Conservation (phyloP, 2,329 filamentous ascomycete species). For the Bipolaris cookei region DNA sequence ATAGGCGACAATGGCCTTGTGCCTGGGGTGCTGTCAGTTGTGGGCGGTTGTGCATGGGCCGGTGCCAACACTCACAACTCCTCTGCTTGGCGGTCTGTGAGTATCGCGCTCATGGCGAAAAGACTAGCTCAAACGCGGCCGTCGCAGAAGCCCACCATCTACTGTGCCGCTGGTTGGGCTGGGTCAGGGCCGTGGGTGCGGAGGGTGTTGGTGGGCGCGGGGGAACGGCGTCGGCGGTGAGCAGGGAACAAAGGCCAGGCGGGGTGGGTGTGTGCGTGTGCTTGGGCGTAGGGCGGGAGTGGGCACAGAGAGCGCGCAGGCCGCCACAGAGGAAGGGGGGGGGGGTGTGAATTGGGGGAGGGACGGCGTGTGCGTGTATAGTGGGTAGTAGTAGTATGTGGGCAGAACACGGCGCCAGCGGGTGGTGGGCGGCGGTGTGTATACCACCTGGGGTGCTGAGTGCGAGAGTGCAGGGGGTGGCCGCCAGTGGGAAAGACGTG, state of each 20-base stretch:
- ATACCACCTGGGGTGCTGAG: constrained; percentile 1
- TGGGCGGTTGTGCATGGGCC: not conserved
- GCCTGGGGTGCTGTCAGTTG: constrained; percentile 59
- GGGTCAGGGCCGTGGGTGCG: constrained; percentile 8
- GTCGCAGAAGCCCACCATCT: constrained; percentile 40
- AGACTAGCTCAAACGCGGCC: constrained; percentile 28
- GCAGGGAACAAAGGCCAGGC: constrained; percentile 10
- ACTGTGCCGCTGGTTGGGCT: constrained; percentile 20
- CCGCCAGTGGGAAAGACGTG: constrained; percentile 11
- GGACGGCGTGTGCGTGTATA: not conserved
- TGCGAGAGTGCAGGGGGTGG: constrained; percentile 16
- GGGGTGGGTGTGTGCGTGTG: constrained; percentile 9
- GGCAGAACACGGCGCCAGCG: not conserved
- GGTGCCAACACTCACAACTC: constrained; percentile 71
- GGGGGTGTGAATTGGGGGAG: constrained; percentile 11
- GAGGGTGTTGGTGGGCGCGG: constrained; percentile 27
- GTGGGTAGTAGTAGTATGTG: not conserved
- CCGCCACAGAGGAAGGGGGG: constrained; percentile 11
- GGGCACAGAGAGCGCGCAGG: constrained; percentile 2
- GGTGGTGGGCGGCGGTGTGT: constrained; percentile 5
- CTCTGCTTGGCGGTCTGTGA: constrained; percentile 82
- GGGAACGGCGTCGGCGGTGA: constrained; percentile 31
- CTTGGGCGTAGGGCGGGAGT: constrained; percentile 7
- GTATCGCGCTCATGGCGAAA: constrained; percentile 71
- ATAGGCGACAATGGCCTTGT: constrained; percentile 94